Conservation (phyloP, 2,329 filamentous ascomycete genomes). For the Stemphylium vesicarium region DNA sequence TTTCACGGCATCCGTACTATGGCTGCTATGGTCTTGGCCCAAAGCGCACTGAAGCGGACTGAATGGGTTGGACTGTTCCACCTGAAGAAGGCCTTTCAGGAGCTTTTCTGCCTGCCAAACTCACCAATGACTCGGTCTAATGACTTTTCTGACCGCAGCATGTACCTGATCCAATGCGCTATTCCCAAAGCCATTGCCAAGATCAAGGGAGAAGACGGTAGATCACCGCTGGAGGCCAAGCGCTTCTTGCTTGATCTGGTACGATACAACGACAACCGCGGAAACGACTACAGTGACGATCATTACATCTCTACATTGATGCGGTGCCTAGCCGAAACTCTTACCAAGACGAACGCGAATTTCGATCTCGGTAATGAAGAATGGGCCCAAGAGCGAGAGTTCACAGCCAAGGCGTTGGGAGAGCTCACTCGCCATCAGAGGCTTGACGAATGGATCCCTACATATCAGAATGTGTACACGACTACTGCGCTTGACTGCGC, state of each 20-base stretch:
- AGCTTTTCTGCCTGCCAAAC: constrained; percentile 83
- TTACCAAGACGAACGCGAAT: constrained; percentile 48
- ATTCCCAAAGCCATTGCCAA: constrained; percentile 82
- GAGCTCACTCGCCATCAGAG: constrained; percentile 69
- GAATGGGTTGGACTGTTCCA: constrained; percentile 83
- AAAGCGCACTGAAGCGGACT: constrained; percentile 65
- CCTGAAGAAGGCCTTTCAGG: constrained; percentile 82
- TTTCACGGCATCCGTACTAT: constrained; percentile 90
- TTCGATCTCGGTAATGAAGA: constrained; percentile 54
- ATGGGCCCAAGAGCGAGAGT: constrained; percentile 58
- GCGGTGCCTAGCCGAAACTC: constrained; percentile 63
- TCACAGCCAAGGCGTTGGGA: constrained; percentile 63
- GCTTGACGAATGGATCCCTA: constrained; percentile 71
- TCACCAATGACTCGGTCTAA: constrained; percentile 84
- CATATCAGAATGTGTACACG: constrained; percentile 69
- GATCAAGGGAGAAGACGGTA: constrained; percentile 76
- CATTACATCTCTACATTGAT: constrained; percentile 87
- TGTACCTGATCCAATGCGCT: constrained; percentile 83
- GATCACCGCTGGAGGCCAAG: constrained; percentile 79
- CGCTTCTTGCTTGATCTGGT: constrained; percentile 87
- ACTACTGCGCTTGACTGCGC: constrained; percentile 67
- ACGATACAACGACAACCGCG: constrained; percentile 91
- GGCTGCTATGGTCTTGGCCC: constrained; percentile 79
- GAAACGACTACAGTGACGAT: constrained; percentile 87
- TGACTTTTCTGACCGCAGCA: constrained; percentile 85